Base-by-base conservation (phyloP, 345 rosid species). In the Eucalyptus pauciflora region DNA sequence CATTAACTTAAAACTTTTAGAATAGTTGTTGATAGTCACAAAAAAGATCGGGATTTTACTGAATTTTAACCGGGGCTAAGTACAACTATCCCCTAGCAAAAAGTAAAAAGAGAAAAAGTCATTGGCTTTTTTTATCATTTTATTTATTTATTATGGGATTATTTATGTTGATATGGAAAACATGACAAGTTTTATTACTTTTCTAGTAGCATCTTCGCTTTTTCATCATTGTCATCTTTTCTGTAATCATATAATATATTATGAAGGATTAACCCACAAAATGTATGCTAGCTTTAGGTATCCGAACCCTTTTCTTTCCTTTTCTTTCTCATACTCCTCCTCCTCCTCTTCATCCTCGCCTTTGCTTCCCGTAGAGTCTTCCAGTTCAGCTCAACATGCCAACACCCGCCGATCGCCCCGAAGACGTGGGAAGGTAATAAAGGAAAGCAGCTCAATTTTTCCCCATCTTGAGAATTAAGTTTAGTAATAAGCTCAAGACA, bases 21-120 rank as follows among this genome's bases (percentile, higher is more conserved):
- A 76, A 76, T 11, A 76, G 2, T 76, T 41, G 8, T 1, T 1
- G 7, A 76, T 76, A 3, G 13, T 18, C 14, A 2, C 24, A 16
- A 5, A 69, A 69, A 16, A 20, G 2, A 37, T 71, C 0, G 0
- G 13, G 46, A 22, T 71, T 18, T 20, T 37, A 71, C 4, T 18
- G 3, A 71, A 37, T 3, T 9, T 71, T 2, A 18, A 18, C 25
- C 1, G 4, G 0, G 11, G 25, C 81, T 9, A 71, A 71, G 22
- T 17, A 10, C 45, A 1, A 33, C 13, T 20, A 76, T 10, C 48
- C 48, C 43, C 85, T 76, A 41, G 5, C 8, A 41, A 41, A 76
- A 41, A 10, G 85, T 20, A 33, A 41, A 76, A 76, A 41, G 83
- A 41, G 85, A 41, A 20, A 20, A 76, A 41, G 5, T 11, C 48